Conservation (phyloP, 768 basidiomycete species). For the Lactarius pseudohatsudake region DNA sequence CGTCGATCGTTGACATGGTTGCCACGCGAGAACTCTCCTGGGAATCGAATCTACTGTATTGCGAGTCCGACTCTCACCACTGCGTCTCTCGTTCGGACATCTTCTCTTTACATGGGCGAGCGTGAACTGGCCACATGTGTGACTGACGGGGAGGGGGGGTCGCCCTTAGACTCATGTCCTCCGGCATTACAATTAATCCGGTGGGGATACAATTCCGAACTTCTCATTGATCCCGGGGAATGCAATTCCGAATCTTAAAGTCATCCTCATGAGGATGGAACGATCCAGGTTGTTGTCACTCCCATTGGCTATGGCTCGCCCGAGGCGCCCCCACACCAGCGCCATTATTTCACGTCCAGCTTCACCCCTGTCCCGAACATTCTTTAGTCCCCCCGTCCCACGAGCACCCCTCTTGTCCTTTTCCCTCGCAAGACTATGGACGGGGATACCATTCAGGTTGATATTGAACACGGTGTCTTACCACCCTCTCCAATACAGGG, state of each 20-base stretch:
- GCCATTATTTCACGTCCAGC: neutral
- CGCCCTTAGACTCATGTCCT: no score
- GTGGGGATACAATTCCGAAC: neutral
- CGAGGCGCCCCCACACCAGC: neutral
- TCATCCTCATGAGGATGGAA: neutral
- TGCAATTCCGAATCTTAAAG: neutral
- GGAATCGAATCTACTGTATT: no score
- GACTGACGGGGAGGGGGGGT: no score
- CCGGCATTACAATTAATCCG: neutral
- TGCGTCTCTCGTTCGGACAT: neutral
- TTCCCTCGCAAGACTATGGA: slow-evolving; percentile 3
- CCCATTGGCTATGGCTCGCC: neutral
- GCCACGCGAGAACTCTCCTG: no score
- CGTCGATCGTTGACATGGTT: neutral
- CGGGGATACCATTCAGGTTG: neutral
- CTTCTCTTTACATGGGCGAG: neutral
- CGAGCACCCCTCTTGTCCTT: neutral
- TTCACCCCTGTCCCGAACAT: neutral
- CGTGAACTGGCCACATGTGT: no score
- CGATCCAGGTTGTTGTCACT: no score
- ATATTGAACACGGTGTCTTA: slow-evolving; percentile 11
- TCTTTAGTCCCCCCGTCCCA: neutral
- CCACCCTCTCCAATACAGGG: neutral
- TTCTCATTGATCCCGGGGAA: neutral
- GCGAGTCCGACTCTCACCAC: neutral